These are phyloP conservation scores for Hymenoscyphus fraxineus DNA, from an alignment of 2,329 filamentous ascomycete species.

Conservation along the genomic window DNA sequence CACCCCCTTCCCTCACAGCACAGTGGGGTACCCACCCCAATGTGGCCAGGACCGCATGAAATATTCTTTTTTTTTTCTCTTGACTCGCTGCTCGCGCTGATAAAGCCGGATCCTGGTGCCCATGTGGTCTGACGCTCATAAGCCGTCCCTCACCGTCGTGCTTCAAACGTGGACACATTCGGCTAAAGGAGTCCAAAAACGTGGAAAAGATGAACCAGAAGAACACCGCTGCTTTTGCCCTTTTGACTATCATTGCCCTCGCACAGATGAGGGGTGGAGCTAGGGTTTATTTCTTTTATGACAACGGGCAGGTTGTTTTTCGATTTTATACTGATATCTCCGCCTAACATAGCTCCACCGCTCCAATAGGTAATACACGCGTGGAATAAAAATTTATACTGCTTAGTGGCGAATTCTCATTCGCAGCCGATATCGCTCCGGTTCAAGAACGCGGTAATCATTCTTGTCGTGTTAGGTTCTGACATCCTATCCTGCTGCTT, in stretches of 20 bases:
- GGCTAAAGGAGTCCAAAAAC: not conserved
- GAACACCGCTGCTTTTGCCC: not conserved
- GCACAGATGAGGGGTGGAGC: not conserved
- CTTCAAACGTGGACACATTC: not conserved
- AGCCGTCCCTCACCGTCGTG: not conserved
- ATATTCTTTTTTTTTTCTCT: not conserved
- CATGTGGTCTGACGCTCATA: slow-evolving; percentile 1
- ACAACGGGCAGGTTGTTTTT: not conserved
- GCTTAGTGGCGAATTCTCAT: not conserved
- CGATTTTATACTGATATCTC: not conserved
- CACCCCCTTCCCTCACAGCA: not conserved
- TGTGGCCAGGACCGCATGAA: not conserved
- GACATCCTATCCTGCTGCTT: not conserved
- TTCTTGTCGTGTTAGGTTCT: not conserved
- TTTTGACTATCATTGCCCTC: not conserved
- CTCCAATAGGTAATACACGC: not conserved
- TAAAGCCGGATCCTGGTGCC: not conserved
- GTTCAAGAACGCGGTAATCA: not conserved
- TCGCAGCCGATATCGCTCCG: not conserved
- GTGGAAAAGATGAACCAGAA: not conserved
- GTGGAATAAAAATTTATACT: not conserved
- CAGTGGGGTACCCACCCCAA: not conserved
- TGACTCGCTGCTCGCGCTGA: not conserved
- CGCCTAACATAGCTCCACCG: not conserved
- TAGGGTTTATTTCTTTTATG: not conserved